Base-by-base conservation (phyloP, 768 basidiomycete genomes). In the Tricholoma sp. region DNA sequence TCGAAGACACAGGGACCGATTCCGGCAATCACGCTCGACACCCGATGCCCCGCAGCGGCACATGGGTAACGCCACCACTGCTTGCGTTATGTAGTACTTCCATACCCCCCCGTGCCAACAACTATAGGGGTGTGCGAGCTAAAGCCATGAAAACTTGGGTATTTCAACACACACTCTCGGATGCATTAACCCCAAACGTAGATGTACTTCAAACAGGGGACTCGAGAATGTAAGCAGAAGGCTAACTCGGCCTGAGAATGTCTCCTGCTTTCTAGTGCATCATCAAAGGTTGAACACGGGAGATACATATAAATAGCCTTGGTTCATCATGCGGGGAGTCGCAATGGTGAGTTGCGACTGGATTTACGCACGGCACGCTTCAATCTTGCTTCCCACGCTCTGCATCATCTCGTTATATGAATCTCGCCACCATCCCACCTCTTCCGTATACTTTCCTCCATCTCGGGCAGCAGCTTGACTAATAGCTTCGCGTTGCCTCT, bases 351-450 rank as follows among this genome's bases (percentile, higher is more conserved):
- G 7, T 19, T 10, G 39, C 16, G 43, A 46, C 21, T 45, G 21
- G 43, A 2, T 27, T 24, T 47, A 27, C 22, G 12, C 22, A 16
- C 11, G 46, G 14, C 46, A 47, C 5, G 5, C 24, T 27, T 47
- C 12, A 5, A 47, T 47, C 7, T 47, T 8, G 22, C 5, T 14
- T 5, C 46, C 12, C 24, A 6, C 14, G 27, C 11, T 47, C 14
- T 10, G 12, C 39, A 63, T 55, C 74, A 72, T 71, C 22, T 61
- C 61, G 18, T 63, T 53, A 58, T 66, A 73, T 14, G 71, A 69
- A 6, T 69, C 68, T 12, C 61, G 61, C 73, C 73, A 74, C 63
- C 65, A 63, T 21, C 64, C 65, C 11, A 75, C 64, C 61, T 75
- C 74, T 52, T 72, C 68, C 16, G 57, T 59, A 54, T 66, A 74